Conservation (phyloP, 2,329 filamentous ascomycete genomes). For the Ceratocystis huliohia region DNA sequence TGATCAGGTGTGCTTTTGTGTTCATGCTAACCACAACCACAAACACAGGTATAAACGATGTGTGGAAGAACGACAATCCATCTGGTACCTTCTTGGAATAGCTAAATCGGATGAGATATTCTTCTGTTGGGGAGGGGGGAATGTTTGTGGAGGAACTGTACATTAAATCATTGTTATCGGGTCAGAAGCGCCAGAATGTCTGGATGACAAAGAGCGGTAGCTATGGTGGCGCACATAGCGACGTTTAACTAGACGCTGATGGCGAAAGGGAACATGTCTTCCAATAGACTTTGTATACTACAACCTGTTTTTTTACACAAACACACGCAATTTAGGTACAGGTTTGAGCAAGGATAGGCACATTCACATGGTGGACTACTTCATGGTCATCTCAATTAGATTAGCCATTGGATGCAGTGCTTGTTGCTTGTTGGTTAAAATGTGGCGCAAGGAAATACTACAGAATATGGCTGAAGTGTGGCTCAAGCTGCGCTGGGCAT, state of each 20-base stretch:
- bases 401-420: not conserved
- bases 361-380: not conserved
- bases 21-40: not conserved
- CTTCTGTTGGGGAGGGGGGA: not conserved
- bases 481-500: not conserved
- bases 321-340: not conserved
- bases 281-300: conserved; percentile 18
- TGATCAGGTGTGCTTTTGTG: conserved; percentile 2
- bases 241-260: not conserved
- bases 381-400: not conserved
- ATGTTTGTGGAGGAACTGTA: conserved; percentile 13
- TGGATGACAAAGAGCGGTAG: not conserved
- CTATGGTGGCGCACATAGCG: not conserved
- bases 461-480: not conserved
- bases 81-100: conserved; percentile 20
- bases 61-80: conserved; percentile 23
- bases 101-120: not conserved
- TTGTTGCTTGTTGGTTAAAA: not conserved
- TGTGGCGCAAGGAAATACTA: not conserved
- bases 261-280: not conserved
- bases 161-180: conserved; percentile 6
- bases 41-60: conserved; percentile 21
- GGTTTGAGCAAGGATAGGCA: not conserved
- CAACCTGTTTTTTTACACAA: conserved; percentile 5
- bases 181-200: not conserved